Evolutionary conservation across 2,329 filamentous ascomycete species (phyloP), one percentile per base, ranked within the genome.

Genomic region (Monosporascus sp.): DNA sequence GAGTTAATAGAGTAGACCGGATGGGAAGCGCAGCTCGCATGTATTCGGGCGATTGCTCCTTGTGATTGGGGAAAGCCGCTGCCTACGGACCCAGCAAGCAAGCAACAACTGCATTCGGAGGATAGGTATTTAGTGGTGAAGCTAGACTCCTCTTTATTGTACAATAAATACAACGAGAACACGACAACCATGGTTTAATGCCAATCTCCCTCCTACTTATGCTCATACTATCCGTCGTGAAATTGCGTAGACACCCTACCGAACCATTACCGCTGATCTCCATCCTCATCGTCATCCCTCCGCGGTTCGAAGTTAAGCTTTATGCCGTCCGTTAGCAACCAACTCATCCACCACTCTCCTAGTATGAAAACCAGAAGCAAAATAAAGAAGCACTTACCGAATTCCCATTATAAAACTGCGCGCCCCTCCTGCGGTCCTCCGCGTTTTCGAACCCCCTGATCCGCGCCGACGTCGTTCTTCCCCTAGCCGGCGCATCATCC

Each of bases 351-450:
- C 46, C 47, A 27, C 25, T 2, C 35, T 41, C n/a, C 15, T 37
- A 6, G 37, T 9, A 6, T 39, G 14, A 35, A 37, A 27, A 41
- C 11, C 22, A 39, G 43, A 8, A 50, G 11, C 18, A 38, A 14
- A 8, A 17, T 27, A 9, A 6, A 37, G 2, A 9, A 45, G 9
- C n/a, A 73, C 82, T 70, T 75, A 92, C 89, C 67, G 89, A 89
- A 65, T 96, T 97, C 1, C 92, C 92, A 64, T 97, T 97, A 66
- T 97, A 96, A 47, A 95, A 81, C 64, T 95, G 87, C 45, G 84
- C 80, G 57, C 85, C 78, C 52, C 80, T 71, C 50, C 76, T 75
- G 39, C 77, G 74, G 55, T 81, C 75, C 20, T 78, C 73, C 39
- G 78, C 73, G 54, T 85, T 81, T 58, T 72, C 70, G 51, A 85